Conservation (phyloP, 2,329 filamentous ascomycete species). For the Aspergillus novofumigatus region DNA sequence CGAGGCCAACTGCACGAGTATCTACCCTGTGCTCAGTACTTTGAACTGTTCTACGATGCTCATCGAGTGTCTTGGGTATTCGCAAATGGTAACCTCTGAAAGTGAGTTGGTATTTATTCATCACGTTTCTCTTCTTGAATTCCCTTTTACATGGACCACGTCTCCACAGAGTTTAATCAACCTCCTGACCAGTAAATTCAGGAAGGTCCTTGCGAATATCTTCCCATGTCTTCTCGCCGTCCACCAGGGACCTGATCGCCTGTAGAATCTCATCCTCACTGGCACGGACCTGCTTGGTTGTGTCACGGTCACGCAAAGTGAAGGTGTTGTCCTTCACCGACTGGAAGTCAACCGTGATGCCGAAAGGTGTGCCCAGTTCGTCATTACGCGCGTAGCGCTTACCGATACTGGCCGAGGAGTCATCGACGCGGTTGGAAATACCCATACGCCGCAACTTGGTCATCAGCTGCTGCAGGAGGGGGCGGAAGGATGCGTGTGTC, state of each 20-base stretch:
- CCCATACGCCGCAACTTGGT: conserved; percentile 70
- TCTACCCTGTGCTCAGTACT: background rate
- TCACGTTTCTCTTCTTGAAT: background rate
- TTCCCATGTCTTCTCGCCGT: conserved; percentile 61
- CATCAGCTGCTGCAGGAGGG: conserved; percentile 69
- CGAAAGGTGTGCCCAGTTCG: conserved; percentile 89
- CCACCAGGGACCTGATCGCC: conserved; percentile 62
- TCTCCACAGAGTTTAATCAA: conserved; percentile 36
- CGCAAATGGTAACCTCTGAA: background rate
- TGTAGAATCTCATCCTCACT: conserved; percentile 73
- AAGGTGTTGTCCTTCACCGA: conserved; percentile 81
- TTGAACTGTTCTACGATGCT: background rate
- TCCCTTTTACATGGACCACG: background rate
- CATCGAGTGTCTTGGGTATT: background rate
- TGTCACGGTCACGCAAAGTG: conserved; percentile 86
- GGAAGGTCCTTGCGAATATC: conserved; percentile 76
- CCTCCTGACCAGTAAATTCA: conserved; percentile 72
- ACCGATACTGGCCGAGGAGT: conserved; percentile 86
- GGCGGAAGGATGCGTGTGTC: conserved; percentile 72
- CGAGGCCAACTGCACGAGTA: background rate
- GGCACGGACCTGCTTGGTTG: conserved; percentile 83
- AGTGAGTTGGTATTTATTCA: background rate
- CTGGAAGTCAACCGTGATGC: conserved; percentile 94
- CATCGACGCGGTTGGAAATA: conserved; percentile 81
- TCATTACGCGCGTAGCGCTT: conserved; percentile 95